Conservation (phyloP, 148 eudicot species). For the Persicaria tinctoria region DNA sequence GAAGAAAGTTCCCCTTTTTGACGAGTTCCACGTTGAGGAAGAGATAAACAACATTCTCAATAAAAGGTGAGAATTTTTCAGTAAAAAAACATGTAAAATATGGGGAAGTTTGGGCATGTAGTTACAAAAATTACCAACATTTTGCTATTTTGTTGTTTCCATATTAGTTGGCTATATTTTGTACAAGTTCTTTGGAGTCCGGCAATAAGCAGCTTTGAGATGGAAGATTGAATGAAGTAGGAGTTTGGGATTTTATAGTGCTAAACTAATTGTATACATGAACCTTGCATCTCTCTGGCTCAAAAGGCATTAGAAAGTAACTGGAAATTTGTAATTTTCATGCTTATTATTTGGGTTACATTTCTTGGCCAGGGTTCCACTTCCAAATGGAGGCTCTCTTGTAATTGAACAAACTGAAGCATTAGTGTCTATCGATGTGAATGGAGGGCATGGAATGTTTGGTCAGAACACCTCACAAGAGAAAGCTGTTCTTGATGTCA, state of each 20-base stretch:
- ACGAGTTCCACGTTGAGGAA: conserved; percentile 76
- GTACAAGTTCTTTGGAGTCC: neutral
- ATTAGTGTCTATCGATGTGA: conserved; percentile 88
- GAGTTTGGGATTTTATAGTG: neutral
- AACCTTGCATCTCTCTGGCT: neutral
- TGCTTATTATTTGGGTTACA: neutral
- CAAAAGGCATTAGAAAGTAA: neutral
- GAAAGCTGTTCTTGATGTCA: conserved; percentile 85
- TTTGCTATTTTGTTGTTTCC: neutral
- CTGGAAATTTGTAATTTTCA: neutral
- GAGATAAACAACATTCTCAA: conserved; percentile 81
- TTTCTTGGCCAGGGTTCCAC: conserved; percentile 52
- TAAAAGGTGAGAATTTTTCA: conserved; percentile 53
- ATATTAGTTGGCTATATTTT: neutral
- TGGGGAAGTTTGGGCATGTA: conserved; percentile 21
- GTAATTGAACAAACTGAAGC: conserved; percentile 99
- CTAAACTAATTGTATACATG: neutral
- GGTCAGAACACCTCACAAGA: conserved; percentile 89
- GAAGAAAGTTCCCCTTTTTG: conserved; percentile 73
- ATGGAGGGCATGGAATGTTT: conserved; percentile 89
- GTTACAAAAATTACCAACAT: neutral
- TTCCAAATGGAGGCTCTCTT: conserved; percentile 81
- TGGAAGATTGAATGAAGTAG: neutral
- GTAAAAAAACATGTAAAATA: conserved; percentile 36
- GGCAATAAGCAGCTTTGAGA: neutral